Percentiles rank a stretch among this genome's conserved stretches.
Conservation (phyloP, 2,329 filamentous ascomycete genomes). For the Penicillium italicum region DNA sequence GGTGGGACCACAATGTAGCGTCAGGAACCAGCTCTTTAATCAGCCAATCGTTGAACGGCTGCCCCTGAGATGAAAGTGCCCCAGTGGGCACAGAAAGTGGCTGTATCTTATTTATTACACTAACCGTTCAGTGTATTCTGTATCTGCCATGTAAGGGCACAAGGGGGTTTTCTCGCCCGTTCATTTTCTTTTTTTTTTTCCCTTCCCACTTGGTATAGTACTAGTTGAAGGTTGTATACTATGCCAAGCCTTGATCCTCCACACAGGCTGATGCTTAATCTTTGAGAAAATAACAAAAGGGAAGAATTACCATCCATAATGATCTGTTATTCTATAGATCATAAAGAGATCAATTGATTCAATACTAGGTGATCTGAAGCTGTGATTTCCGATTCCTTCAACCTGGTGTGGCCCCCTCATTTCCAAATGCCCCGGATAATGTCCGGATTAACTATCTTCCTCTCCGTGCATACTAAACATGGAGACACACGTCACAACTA, state of each 20-base stretch:
- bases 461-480: not conserved
- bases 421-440: conserved; percentile 4
- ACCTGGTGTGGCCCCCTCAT: conserved; percentile 7
- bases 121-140: not conserved
- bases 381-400: conserved; percentile 6
- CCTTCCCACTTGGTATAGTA: not conserved
- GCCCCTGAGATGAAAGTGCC: conserved; percentile 18
- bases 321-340: not conserved
- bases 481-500: not conserved
- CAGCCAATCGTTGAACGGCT: conserved; percentile 19
- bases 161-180: not conserved
- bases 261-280: conserved; percentile 4
- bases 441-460: not conserved
- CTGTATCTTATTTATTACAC: not conserved
- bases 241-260: not conserved
- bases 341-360: not conserved
- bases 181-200: not conserved
- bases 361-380: not conserved
- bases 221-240: no score
- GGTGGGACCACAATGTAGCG: conserved; percentile 12
- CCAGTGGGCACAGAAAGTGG: not conserved
- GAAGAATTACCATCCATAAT: no score
- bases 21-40: conserved; percentile 25
- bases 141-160: conserved; percentile 3
- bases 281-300: not conserved